Evolutionary conservation across 73 alveolate species (phyloP), one percentile per base, ranked within the genome.

Genomic region (Symbiodinium natans): DNA sequence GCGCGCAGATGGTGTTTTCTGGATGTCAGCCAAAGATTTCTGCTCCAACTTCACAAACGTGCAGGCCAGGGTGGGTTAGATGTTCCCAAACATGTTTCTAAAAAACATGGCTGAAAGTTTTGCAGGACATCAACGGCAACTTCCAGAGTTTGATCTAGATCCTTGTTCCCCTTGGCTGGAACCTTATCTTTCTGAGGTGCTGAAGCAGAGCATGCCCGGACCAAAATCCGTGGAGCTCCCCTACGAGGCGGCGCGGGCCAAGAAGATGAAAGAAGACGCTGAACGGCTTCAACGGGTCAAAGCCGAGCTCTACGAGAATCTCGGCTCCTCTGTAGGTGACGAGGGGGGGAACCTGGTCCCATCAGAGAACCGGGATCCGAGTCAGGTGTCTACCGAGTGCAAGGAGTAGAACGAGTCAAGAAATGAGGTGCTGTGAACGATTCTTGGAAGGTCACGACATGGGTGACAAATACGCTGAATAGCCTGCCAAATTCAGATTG

Each of bases 1-100:
- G 25, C 52, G 93, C 2, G 82, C 31, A 43, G 93, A 85, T 85
- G 93, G 93, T 7, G 33, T 85, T 46, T 85, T 85, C 59, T 48
- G 93, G 93, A 85, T 85, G 93, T 43, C 82, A 10, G 17, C 46
- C 41, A 34, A 46, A 15, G 93, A 85, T 27, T 85, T 52, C 68
- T 13, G 68, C 21, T 1, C 68, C 68, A 52, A 52, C 27, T 52
- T 8, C 0, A 52, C 68, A 27, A 27, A 52, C 21, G 68, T 52
- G 68, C 68, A 52, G 68, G 68, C 1, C 29, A 27, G 68, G 21
- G 68, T 52, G 68, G 56, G 56, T 11, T 43, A 11, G 56, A 11
- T 11, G 56, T 43, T 43, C 11, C 56, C 56, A 11, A 43, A 11
- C 11, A 43, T 43, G 6, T 43, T 43, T 11, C 6, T 43, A 11